Base-by-base conservation (phyloP, 768 basidiomycete species). In the Mrakia gelida region DNA sequence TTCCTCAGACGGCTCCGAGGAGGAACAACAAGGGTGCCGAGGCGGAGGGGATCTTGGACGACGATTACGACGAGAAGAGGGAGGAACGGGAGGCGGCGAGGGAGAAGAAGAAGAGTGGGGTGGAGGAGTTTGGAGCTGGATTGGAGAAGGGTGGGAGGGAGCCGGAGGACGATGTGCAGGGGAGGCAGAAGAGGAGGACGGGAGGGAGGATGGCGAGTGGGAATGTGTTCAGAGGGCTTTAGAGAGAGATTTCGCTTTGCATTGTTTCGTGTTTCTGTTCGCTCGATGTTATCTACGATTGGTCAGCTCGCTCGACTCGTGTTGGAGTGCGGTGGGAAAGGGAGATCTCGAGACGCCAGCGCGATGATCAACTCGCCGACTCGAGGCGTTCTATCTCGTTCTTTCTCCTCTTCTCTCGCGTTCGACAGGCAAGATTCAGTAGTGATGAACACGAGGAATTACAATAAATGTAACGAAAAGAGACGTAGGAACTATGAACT, bases 171-270 rank as follows among this genome's bases (percentile, higher is more conserved):
- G 92, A 92, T 72, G 86, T 91, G 81, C 88, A 87, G 61, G 95
- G 96, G n/a, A 87, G 96, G 84, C 90, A 88, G 49, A 88, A 92
- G 54, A 88, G 93, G 81, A 86, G 95, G 83, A 89, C 89, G 81
- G 92, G 90, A 13, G 87, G 91, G 73, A 88, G 96, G 73, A 97
- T 94, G 83, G 96, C 95, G 43, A 94, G 92, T 84, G 94, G 90
- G 86, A 98, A 95, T 84, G 89, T 88, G 49, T 81, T 79, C 74
- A 38, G 78, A 13, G 30, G 43, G 23, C 28, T 79, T 26, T 76
- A 72, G 54, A 54, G n/a, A n/a, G n/a, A n/a, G n/a, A n/a, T n/a
- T 9, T 59, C 2, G 59, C 49, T 52, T 52, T 52, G 49, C 49
- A 5, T 21, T 52, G 15, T 52, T 52, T 52, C n/a, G 49, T 5